Percentiles rank a stretch among this genome's conserved stretches.
phyloP scores from a whole-genome alignment of 2,329 filamentous ascomycete species.

The Cladobotryum protrusum region DNA sequence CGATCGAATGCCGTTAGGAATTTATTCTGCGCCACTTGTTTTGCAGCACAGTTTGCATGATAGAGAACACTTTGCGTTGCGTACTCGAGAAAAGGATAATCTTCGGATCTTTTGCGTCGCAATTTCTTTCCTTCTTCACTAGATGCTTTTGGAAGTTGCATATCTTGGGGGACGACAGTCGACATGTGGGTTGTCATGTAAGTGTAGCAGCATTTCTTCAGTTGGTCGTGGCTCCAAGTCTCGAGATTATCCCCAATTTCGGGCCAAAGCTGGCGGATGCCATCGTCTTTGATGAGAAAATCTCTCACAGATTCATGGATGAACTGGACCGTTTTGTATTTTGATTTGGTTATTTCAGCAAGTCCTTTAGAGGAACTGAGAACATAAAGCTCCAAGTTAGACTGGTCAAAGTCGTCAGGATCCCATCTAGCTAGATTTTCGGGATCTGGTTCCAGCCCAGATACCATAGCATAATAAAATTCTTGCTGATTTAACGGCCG shows the following conservation, averaged over 20 bases:
- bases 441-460: not conserved
- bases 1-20: not conserved
- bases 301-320: constrained; percentile 47
- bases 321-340: constrained; percentile 31
- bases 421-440: constrained; percentile 16
- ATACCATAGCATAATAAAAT: constrained; percentile 29
- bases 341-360: constrained; percentile 29
- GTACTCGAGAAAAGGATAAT: constrained; percentile 4
- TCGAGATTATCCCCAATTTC: not conserved
- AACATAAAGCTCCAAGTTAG: constrained; percentile 28
- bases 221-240: not conserved
- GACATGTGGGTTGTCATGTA: not conserved
- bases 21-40: not conserved
- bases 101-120: not conserved
- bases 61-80: constrained; percentile 1
- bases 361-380: constrained; percentile 39
- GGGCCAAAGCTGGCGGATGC: constrained; percentile 16
- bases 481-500: constrained; percentile 36
- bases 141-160: not conserved
- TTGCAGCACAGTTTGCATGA: constrained; percentile 5
- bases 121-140: not conserved
- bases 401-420: constrained; percentile 11
- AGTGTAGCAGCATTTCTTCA: constrained; percentile 1
- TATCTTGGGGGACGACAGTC: not conserved
- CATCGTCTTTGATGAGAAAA: constrained; percentile 34